Evolutionary conservation across 805 yeast species (phyloP).

Genomic region (Wickerhamomyces kurtzmanii): DNA sequence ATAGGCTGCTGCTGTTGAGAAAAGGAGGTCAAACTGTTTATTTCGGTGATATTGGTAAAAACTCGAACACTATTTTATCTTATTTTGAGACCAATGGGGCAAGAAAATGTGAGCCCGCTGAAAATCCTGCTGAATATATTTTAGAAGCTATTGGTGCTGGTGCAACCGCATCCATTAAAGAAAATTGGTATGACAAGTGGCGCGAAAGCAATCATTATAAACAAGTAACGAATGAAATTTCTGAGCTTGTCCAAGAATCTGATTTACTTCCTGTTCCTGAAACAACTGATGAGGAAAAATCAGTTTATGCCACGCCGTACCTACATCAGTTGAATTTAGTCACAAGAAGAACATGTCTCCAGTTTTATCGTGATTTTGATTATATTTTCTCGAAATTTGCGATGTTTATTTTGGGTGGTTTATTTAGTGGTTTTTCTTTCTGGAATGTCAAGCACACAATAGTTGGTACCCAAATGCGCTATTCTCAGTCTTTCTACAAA

Average conservation of each 20-base stretch:
- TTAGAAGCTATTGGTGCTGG: slow-evolving; percentile 37
- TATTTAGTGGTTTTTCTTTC: slow-evolving; percentile 66
- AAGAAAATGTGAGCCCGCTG: slow-evolving; percentile 36
- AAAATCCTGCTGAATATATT: slow-evolving; percentile 34
- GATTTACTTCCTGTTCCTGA: slow-evolving; percentile 19
- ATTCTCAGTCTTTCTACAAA: slow-evolving; percentile 50
- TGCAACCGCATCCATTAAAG: slow-evolving; percentile 28
- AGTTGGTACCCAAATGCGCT: slow-evolving; percentile 51
- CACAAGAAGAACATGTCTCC: slow-evolving; percentile 25
- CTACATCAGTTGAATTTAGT: slow-evolving; percentile 31
- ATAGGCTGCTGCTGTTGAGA: slow-evolving; percentile 33
- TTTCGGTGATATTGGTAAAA: slow-evolving; percentile 21
- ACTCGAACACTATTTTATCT: slow-evolving; percentile 37
- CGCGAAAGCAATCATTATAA: slow-evolving; percentile 17
- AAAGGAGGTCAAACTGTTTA: slow-evolving; percentile 40
- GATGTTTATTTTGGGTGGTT: slow-evolving; percentile 38
- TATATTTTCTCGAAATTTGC: slow-evolving; percentile 52
- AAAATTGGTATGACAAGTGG: slow-evolving; percentile 58
- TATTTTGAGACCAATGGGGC: slow-evolving; percentile 65
- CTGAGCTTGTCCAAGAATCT: slow-evolving; percentile 31
- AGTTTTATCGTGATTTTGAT: slow-evolving; percentile 50
- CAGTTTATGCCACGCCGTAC: slow-evolving; percentile 28
- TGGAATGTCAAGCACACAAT: slow-evolving; percentile 42
- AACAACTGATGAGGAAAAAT: slow-evolving; percentile 6
- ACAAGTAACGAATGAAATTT: slow-evolving; percentile 20